A percentile compares a stretch with the other conserved stretches of the same genome.
Evolutionary conservation across 768 basidiomycete genomes (phyloP).

Genomic region (Pleurotus tuoliensis): DNA sequence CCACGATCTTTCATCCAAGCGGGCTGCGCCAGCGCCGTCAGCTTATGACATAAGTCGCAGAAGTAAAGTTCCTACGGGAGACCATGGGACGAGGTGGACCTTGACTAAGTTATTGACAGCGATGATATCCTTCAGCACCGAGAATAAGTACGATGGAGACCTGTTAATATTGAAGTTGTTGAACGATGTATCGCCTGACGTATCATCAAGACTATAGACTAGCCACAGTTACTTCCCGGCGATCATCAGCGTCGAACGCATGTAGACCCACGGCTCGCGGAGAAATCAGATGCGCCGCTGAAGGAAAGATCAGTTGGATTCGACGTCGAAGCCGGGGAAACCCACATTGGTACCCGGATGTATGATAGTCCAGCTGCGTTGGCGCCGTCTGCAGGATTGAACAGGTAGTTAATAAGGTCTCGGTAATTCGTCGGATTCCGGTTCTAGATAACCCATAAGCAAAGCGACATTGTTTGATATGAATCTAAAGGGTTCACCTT

Average conservation of each 20-base stretch:
- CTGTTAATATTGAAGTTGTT: conserved; percentile 50
- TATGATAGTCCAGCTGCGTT: conserved; percentile 66
- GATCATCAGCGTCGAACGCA: no score
- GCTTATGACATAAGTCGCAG: no score
- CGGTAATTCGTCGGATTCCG: conserved; percentile 55
- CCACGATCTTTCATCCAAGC: conserved; percentile 74
- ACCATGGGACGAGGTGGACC: conserved; percentile 69
- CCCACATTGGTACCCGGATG: conserved; percentile 54
- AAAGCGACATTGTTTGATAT: not conserved
- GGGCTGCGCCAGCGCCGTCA: conserved; percentile 37
- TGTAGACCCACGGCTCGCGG: conserved; percentile 40
- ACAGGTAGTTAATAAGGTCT: conserved; percentile 53
- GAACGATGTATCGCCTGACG: conserved; percentile 57
- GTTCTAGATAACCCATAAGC: conserved; percentile 26
- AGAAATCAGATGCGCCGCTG: conserved; percentile 69
- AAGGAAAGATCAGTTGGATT: not conserved
- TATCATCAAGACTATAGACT: conserved; percentile 68
- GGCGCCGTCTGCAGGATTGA: conserved; percentile 56
- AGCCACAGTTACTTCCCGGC: not conserved
- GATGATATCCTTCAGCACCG: conserved; percentile 59
- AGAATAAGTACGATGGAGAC: conserved; percentile 61
- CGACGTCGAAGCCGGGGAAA: not conserved
- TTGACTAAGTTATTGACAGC: conserved; percentile 48
- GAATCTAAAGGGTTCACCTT: conserved; percentile 41
- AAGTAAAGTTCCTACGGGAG: conserved; percentile 44